These are phyloP conservation scores for Saturnispora ahearnii DNA, from an alignment of 805 yeast genomes.

Conservation along the genomic window DNA sequence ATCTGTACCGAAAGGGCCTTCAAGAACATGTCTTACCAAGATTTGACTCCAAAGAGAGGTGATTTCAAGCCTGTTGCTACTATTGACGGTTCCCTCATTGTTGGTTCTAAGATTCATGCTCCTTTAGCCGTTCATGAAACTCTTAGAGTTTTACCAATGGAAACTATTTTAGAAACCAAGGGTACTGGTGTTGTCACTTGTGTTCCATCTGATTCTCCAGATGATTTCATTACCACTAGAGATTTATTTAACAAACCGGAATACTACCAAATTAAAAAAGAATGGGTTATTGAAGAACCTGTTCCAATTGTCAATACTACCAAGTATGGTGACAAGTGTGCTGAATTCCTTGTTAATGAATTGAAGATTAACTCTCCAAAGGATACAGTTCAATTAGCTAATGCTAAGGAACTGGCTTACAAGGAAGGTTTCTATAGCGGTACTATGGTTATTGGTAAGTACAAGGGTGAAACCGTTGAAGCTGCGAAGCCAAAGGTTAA, in stretches of 20 bases:
- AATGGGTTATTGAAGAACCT: slow-evolving; percentile 74
- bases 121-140: slow-evolving; percentile 67
- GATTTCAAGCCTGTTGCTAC: slow-evolving; percentile 48
- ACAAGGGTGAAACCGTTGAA: slow-evolving; percentile 85
- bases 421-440: slow-evolving; percentile 96
- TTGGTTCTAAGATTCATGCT: slow-evolving; percentile 82
- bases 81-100: slow-evolving; percentile 61
- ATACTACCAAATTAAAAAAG: slow-evolving; percentile 72
- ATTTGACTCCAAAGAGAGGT: slow-evolving; percentile 84
- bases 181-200: slow-evolving; percentile 99
- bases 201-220: slow-evolving; percentile 98
- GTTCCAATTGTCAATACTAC: slow-evolving; percentile 71
- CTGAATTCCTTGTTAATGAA: slow-evolving; percentile 74
- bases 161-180: slow-evolving; percentile 85
- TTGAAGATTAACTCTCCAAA: slow-evolving; percentile 92
- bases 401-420: slow-evolving; percentile 91
- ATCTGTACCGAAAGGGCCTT: slow-evolving; percentile 92
- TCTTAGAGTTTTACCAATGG: slow-evolving; percentile 91
- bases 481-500: slow-evolving; percentile 81
- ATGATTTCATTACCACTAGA: slow-evolving; percentile 79
- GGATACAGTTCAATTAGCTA: slow-evolving; percentile 75
- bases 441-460: slow-evolving; percentile 67
- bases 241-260: slow-evolving; percentile 88
- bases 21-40: slow-evolving; percentile 95
- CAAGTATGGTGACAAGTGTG: slow-evolving; percentile 82